Base-by-base conservation (phyloP, 1,139 yeast genomes). In the Protomyces arabidopsidicola region DNA sequence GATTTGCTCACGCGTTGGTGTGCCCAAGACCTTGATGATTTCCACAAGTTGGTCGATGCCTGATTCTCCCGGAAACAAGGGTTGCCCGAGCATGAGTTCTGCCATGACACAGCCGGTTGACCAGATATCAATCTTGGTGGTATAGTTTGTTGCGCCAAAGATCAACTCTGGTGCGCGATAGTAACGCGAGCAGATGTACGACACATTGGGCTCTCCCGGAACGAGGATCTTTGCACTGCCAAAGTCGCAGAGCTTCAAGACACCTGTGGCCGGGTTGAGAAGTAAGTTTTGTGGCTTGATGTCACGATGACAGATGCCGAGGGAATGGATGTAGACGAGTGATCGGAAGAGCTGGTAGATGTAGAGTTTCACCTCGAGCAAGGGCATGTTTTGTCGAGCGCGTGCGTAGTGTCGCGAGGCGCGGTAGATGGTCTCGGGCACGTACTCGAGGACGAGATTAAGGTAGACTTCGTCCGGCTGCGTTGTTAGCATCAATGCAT, bases 61-160 rank as follows among this genome's bases (percentile, higher is more conserved):
- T 66, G 93, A 86, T 75, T 93, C 98, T 60, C 98, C 98, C 9
- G 98, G 98, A 77, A 93, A 93, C 68, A 93, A 79, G 4, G 98
- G 98, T 74, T 90, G 97, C 9, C 98, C 98, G 65, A 93, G 81
- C 70, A 91, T 84, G 72, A 93, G 79, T 76, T 93, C 98, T 3
- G 98, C 98, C 90, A 93, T 90, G 45, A 93, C 98, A 78, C 98
- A 93, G 22, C 97, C 97, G 12, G 96, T 91, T 20, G 97, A 89
- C 98, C 98, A 93, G 64, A 93, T 85, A 75, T 93, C 67, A 70
- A 93, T 93, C 76, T 91, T 91, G 52, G 97, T 90, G n/a, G 98
- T 90, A 76, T 89, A 89, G 75, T 88, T 88, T 8, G 93, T 87
- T 12, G 96, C 95, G 24, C 96, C 96, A 76, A 89, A 90, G 66